Base-by-base conservation (phyloP, 768 basidiomycete species). In the Cystofilobasidium capitatum region DNA sequence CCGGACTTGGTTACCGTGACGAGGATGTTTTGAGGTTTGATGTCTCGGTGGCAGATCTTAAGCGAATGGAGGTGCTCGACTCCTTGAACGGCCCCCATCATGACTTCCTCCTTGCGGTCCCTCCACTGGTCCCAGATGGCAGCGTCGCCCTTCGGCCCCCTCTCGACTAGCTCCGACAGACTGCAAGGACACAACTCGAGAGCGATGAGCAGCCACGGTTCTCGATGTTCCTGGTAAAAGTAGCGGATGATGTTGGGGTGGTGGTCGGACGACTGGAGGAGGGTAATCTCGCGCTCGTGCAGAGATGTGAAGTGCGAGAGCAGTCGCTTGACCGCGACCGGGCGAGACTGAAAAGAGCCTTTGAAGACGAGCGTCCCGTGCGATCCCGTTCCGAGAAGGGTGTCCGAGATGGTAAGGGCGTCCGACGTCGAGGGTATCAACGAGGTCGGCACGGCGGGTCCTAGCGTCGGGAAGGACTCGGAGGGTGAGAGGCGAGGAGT, bases 191-290 rank as follows among this genome's bases (percentile, higher is more conserved):
- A 78, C 5, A 98, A 82, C 74, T 99, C 96, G 49, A 99, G 86
- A 2, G 96, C 96, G 70, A 99, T 98, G 78, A 94, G 98, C 13
- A 98, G 84, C 81, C 98, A 98, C 73, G 89, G 91, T 26, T 86
- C 86, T 35, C 89, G 88, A 4, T 88, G 81, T 79, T 98, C 94
- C 80, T 98, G 92, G 78, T 91, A 98, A 78, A 92, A 99, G 76
- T 99, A 96, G 35, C 91, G 66, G 35, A 98, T 93, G 76, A 99
- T 96, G 79, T 99, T 97, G 22, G 91, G 91, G 73, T 99, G 96
- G 76, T 94, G 91, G 80, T 99, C 96, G 57, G 89, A 89, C 76
- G 96, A 92, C 79, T 97, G 92, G 12, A 99, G 82, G 45, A 99
- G 85, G 73, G 85, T 85, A 33, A 98, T 92, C 80, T 99, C 96